Percentiles rank a stretch among this genome's conserved stretches.
Evolutionary conservation across 371 early-diverging fungal genomes (phyloP).

Genomic region (Actinomortierella wolfii): DNA sequence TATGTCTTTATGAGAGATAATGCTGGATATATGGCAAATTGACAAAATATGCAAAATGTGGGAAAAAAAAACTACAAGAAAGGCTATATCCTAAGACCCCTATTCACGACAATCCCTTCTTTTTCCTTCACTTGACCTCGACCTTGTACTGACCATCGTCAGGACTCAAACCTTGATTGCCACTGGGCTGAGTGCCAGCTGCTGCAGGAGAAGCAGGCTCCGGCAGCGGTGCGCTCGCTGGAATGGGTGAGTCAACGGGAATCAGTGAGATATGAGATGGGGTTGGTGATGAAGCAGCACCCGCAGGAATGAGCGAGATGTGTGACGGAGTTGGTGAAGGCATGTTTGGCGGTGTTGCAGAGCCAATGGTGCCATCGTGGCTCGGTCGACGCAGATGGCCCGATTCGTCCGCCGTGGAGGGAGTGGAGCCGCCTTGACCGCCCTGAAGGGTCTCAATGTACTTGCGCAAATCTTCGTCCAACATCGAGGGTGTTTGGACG

Average conservation of each 20-base stretch:
- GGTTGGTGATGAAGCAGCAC: constrained; percentile 19
- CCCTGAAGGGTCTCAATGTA: constrained; percentile 1
- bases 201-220: constrained; percentile 15
- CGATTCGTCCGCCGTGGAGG: constrained; percentile 2
- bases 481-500: constrained; percentile 32
- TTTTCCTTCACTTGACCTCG: constrained; percentile 12
- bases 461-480: constrained; percentile 13
- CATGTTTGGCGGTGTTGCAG: constrained; percentile 10
- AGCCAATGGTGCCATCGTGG: constrained; percentile 11
- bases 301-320: constrained; percentile 17
- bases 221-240: constrained; percentile 12
- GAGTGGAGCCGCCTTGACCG: not conserved
- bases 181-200: not conserved
- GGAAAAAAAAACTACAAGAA: not conserved
- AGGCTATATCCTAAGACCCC: not conserved
- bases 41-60: not conserved
- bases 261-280: constrained; percentile 37
- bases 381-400: not conserved
- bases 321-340: constrained; percentile 20
- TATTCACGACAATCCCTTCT: not conserved
- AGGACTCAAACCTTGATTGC: too few relatives aligned
- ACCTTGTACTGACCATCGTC: constrained; percentile 37
- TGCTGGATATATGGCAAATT: too few relatives aligned
- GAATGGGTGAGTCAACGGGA: constrained; percentile 10
- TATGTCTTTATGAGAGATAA: too few relatives aligned